Evolutionary conservation across 106 monocot genomes (phyloP), one percentile per base, ranked within the genome.

Genomic region (Apostasia shenzhenica): DNA sequence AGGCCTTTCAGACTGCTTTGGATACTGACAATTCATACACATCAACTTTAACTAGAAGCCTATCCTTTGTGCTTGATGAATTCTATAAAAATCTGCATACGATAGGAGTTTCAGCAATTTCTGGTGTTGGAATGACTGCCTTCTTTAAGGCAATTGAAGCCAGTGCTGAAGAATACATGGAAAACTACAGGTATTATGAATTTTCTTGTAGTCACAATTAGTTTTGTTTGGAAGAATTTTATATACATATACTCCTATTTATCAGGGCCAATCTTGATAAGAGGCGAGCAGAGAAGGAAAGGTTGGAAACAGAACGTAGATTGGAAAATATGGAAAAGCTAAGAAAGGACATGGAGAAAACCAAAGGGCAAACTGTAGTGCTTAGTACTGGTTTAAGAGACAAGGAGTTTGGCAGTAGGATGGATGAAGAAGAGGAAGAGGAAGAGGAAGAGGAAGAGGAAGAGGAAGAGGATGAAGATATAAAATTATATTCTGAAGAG

Each of bases 31-130:
- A 82, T 46, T 90, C 97, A 8, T 99, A 92, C 70, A 78, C 87
- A 41, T 79, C 97, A 51, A 85, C 86, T 56, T 75, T 92, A 54
- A 78, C 84, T 14, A 80, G 97, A 83, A 92, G 92, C 44, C 77
- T 92, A 6, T 80, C 97, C 8, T 82, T 93, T 42, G 92, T 82
- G 14, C 89, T 99, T 26, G 97, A 99, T 66, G 97, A 99, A 77
- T 99, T 99, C 69, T 99, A 99, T 68, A 89, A 90, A 55, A 99
- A 99, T 61, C 74, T 92, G 4, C 75, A 81, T 1, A 81, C 97
- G 2, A 87, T 99, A 11, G 97, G 97, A 64, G 97, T 99, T 55
- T 99, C 97, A 46, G 92, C 97, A 12, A 75, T 92, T 72, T 82
- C 92, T 61, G 97, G 97, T 57, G 50, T 57, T 43, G 97, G 97